Evolutionary conservation across 768 basidiomycete species (phyloP).

Genomic region (Lactifluus rugatus): DNA sequence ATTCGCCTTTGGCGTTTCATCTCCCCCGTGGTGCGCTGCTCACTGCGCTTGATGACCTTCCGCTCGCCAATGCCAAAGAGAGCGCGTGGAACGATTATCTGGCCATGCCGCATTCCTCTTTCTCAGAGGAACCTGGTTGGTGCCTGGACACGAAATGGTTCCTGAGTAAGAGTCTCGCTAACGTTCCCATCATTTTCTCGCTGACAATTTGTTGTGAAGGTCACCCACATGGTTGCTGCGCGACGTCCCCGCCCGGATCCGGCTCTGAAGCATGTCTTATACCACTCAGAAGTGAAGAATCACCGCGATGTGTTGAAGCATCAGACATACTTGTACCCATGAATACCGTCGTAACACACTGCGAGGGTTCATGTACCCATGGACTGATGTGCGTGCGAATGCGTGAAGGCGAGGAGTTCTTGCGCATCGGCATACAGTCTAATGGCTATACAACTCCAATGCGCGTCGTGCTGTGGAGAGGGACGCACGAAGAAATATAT

Average conservation of each 20-base stretch:
- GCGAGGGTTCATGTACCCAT: slow-evolving; percentile 33
- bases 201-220: slow-evolving; percentile 23
- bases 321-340: slow-evolving; percentile 35
- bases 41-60: slow-evolving; percentile 53
- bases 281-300: slow-evolving; percentile 30
- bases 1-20: slow-evolving; percentile 51
- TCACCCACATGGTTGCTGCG: slow-evolving; percentile 19
- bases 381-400: slow-evolving; percentile 45
- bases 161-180: slow-evolving; percentile 24
- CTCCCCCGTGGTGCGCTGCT: slow-evolving; percentile 51
- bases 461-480: slow-evolving; percentile 61
- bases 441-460: slow-evolving; percentile 3
- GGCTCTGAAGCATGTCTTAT: slow-evolving; percentile 27
- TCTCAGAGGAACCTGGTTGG: slow-evolving; percentile 14
- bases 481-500: slow-evolving; percentile 53
- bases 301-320: slow-evolving; percentile 48
- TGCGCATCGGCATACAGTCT: slow-evolving; percentile 42
- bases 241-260: slow-evolving; percentile 14
- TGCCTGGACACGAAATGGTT: slow-evolving; percentile 16
- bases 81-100: slow-evolving; percentile 44
- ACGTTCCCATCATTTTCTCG: not conserved
- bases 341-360: slow-evolving; percentile 28
- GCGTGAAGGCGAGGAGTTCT: slow-evolving; percentile 37
- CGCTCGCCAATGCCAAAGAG: slow-evolving; percentile 29
- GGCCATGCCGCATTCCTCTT: slow-evolving; percentile 11